phyloP scores from a whole-genome alignment of 352 stramenopile genomes.

The Peronospora belbahrii region DNA sequence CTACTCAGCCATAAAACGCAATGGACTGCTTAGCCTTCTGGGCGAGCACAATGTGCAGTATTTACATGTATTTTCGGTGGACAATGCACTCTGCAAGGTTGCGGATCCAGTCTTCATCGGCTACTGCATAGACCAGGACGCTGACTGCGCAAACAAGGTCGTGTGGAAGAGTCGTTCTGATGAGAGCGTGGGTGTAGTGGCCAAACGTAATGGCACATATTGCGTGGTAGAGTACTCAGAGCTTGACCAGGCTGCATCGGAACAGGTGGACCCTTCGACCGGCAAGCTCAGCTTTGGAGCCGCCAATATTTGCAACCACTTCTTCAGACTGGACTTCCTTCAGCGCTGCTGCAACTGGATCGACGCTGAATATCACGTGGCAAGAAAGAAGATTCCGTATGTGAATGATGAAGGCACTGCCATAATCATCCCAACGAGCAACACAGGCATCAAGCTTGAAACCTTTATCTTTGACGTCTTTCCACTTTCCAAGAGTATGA shows the following conservation, averaged over 20 bases:
- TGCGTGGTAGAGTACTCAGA: conserved; percentile 98
- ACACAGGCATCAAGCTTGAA: conserved; percentile 97
- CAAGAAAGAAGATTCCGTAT: conserved; percentile 96
- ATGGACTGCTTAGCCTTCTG: conserved; percentile 86
- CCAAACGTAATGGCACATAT: conserved; percentile 68
- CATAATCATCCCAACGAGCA: conserved; percentile 72
- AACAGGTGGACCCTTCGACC: conserved; percentile 45
- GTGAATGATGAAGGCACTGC: conserved; percentile 76
- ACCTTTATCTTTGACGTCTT: conserved; percentile 99
- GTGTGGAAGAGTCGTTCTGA: conserved; percentile 90
- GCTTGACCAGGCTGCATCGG: conserved; percentile 72
- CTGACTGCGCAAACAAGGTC: conserved; percentile 96
- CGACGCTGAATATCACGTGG: conserved; percentile 94
- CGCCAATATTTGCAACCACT: conserved; percentile 99
- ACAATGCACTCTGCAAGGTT: conserved; percentile 96
- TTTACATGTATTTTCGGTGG: conserved; percentile 95
- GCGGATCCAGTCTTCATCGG: conserved; percentile 95
- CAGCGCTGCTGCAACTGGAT: conserved; percentile 84
- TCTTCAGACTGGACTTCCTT: conserved; percentile 82
- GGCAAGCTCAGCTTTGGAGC: conserved; percentile 90
- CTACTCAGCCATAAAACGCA: conserved; percentile 90
- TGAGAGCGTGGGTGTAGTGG: conserved; percentile 92
- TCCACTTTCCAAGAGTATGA: conserved; percentile 88
- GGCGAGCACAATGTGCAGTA: conserved; percentile 83
- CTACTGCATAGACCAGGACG: conserved; percentile 89